Conservation (phyloP, 257 asterid species). For the Pogostemon cablin region DNA sequence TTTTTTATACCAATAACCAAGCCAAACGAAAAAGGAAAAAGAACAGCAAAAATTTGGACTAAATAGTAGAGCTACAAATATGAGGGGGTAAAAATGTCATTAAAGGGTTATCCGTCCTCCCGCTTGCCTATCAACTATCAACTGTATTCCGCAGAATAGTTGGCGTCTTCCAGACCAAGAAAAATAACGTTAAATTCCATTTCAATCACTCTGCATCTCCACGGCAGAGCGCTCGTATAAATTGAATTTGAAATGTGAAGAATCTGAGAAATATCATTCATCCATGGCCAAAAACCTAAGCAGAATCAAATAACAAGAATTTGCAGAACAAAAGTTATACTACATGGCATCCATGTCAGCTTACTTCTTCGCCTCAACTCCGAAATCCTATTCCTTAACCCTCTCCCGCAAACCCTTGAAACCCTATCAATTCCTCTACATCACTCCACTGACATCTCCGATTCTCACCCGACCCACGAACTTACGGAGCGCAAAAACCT, state of each 20-base stretch:
- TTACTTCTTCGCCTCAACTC: constrained; percentile 46
- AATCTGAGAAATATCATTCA: constrained; percentile 1
- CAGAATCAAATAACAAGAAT: constrained; percentile 15
- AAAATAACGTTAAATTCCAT: constrained; percentile 23
- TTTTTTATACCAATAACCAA: no score
- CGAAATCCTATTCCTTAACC: constrained; percentile 40
- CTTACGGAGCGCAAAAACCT: constrained; percentile 32
- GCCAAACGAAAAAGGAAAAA: neutral
- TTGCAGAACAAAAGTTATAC: constrained; percentile 9
- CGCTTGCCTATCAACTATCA: neutral
- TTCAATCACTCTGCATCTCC: neutral
- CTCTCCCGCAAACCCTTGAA: constrained; percentile 42
- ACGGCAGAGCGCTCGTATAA: neutral
- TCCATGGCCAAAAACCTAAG: constrained; percentile 49
- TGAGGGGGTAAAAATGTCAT: constrained; percentile 34
- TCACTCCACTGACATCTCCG: constrained; percentile 34
- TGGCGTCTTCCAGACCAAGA: constrained; percentile 45
- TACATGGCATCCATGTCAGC: constrained; percentile 75
- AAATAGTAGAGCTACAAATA: no score
- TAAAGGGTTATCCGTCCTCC: constrained; percentile 32
- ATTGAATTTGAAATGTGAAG: neutral
- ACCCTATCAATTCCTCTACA: constrained; percentile 38
- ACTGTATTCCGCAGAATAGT: no score
- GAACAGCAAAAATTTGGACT: neutral
- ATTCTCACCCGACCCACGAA: constrained; percentile 28